These are phyloP conservation scores for Pterulicium gracile DNA, from an alignment of 1,284 basidiomycete genomes.

Conservation along the genomic window DNA sequence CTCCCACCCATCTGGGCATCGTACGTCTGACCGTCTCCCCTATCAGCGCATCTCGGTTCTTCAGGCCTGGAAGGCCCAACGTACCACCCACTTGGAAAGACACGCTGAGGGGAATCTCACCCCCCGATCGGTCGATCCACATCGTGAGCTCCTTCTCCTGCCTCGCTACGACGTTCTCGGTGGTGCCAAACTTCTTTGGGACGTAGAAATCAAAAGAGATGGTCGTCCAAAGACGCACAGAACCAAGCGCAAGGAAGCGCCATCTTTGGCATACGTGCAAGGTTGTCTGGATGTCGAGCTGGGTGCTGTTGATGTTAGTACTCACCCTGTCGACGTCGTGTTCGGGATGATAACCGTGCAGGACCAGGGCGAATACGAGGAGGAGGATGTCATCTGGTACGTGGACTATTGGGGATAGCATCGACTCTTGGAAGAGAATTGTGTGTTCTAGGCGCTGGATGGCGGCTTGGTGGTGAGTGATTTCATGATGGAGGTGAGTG, in stretches of 20 bases:
- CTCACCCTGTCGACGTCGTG: background rate
- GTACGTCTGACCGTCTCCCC: too few relatives aligned
- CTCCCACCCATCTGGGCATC: background rate
- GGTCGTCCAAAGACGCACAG: background rate
- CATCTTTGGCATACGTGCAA: constrained; percentile 1
- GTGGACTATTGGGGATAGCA: background rate
- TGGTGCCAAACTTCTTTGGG: background rate
- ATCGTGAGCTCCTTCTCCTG: background rate
- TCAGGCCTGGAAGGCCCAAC: background rate
- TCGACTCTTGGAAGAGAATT: too few relatives aligned
- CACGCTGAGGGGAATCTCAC: background rate
- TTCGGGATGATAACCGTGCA: background rate
- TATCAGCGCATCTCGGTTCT: background rate
- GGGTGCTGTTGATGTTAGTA: background rate
- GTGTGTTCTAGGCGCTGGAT: too few relatives aligned
- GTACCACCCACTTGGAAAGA: background rate
- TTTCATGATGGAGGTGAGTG: background rate
- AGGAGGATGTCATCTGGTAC: background rate
- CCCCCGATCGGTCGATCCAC: background rate
- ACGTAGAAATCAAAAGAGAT: background rate
- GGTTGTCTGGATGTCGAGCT: background rate
- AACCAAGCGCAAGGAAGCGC: background rate
- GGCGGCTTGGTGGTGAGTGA: background rate
- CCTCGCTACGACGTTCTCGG: background rate
- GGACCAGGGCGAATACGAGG: background rate